Evolutionary conservation across 192 early-diverging fungal genomes (phyloP), one percentile per base, ranked within the genome.

Genomic region (Spizellomyces sp.): DNA sequence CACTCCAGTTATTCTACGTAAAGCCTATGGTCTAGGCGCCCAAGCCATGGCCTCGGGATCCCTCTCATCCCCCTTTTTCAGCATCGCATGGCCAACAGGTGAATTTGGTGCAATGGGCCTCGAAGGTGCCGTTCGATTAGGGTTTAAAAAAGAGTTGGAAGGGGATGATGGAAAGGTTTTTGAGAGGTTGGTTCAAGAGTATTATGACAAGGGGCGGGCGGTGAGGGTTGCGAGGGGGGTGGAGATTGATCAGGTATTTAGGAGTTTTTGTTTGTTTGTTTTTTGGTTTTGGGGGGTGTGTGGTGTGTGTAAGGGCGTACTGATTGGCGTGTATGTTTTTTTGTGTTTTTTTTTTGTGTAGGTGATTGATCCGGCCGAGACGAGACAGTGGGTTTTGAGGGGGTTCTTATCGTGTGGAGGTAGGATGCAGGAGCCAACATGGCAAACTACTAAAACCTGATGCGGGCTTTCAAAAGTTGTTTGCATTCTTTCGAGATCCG

Each of bases 361-460:
- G 27, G 74, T 76, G 60, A 76, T 76, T 44, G 74, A 76, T 46
- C 74, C 74, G 15, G 73, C 58, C 8, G 74, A 76, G n/a, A 77
- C 74, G 48, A 71, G 74, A 46, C 64, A 67, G 73, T 76, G 74
- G 74, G 43, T 76, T n/a, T 27, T 70, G 21, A 10, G 21, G 14
- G 74, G 74, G 27, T 36, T 36, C 27, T 36, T 36, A 3, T 36
- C 27, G 27, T 36, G 27, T 36, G 27, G 27, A 36, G n/a, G n/a
- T n/a, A n/a, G n/a, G n/a, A n/a, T n/a, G n/a, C n/a, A n/a, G n/a
- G n/a, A n/a, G n/a, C n/a, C n/a, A n/a, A n/a, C n/a, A n/a, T n/a
- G n/a, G n/a, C n/a, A n/a, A n/a, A n/a, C n/a, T n/a, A n/a, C n/a
- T n/a, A n/a, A n/a, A n/a, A n/a, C n/a, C n/a, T n/a, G n/a, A n/a